Evolutionary conservation across 441 rosid genomes (phyloP), one percentile per base, ranked within the genome.

Genomic region (Hura crepitans): DNA sequence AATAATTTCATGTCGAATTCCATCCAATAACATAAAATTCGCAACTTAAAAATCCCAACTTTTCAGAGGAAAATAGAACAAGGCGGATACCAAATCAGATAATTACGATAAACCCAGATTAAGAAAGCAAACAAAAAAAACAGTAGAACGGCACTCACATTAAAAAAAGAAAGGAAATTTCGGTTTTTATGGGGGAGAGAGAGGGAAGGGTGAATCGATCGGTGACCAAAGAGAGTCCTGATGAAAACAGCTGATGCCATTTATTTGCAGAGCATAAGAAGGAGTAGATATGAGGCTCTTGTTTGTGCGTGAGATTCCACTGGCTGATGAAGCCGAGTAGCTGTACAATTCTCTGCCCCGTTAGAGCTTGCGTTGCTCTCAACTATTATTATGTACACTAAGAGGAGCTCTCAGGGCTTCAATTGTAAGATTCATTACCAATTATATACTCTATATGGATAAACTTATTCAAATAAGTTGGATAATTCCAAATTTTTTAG

Each of bases 221-320:
- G 78, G 61, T 70, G 81, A 72, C 81, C 82, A 68, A 75, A 68
- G 8, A 83, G 70, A 71, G 83, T 39, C 72, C 82, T 84, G 62
- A 81, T 59, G 78, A 82, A 70, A 82, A 77, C 76, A 28, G 81
- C 6, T 17, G 87, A 80, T 73, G 89, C 95, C 96, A 87, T 87
- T 66, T 79, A 85, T 68, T 81, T 80, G 33, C n/a, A 68, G 60
- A 76, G 69, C 78, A 72, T 74, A 74, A 69, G 70, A 35, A 64
- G 7, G 9, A 22, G 14, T 10, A 68, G 45, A 51, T 62, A 77
- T 13, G 17, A 65, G 8, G 18, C 45, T 60, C n/a, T 65, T 49
- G 31, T 60, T 35, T 33, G 12, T 31, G 49, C 6, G 14, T 22
- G 13, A 31, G 10, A 43, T 57, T 64, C 42, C n/a, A 12, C 13